phyloP scores from a whole-genome alignment of 345 rosid genomes.

The Hibiscus tridactylites region DNA sequence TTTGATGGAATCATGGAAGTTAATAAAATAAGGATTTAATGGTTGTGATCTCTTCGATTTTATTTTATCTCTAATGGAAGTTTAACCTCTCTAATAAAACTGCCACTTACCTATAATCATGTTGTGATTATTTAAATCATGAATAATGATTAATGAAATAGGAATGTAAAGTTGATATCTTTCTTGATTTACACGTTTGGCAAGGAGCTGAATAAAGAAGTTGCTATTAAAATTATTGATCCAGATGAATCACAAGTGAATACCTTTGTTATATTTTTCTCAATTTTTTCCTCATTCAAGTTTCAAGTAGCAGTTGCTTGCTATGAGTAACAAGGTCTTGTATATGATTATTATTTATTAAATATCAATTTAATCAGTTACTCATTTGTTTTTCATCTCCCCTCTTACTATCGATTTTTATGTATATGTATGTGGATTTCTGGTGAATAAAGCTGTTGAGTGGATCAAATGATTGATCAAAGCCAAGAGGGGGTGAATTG shows the following conservation, averaged over 20 bases:
- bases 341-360: neutral
- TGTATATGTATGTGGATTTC: neutral
- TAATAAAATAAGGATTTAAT: no score
- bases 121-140: no score
- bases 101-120: no score
- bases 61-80: no score
- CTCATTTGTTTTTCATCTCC: neutral
- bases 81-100: no score
- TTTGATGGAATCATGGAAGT: no score
- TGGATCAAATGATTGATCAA: no score
- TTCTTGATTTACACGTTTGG: slow-evolving; percentile 68
- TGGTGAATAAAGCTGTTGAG: neutral
- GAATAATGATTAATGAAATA: neutral
- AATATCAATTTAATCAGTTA: neutral
- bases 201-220: slow-evolving; percentile 85
- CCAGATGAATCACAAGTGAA: slow-evolving; percentile 92
- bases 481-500: no score
- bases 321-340: neutral
- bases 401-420: neutral
- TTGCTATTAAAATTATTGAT: slow-evolving; percentile 97
- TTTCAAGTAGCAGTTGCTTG: neutral
- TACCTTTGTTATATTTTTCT: neutral
- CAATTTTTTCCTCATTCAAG: neutral
- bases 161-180: slow-evolving; percentile 10
- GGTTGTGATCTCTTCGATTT: no score